A percentile compares a stretch with the other conserved stretches of the same genome.
Conservation (phyloP, 2,329 filamentous ascomycete genomes). For the Scopulariopsis brevicaulis region DNA sequence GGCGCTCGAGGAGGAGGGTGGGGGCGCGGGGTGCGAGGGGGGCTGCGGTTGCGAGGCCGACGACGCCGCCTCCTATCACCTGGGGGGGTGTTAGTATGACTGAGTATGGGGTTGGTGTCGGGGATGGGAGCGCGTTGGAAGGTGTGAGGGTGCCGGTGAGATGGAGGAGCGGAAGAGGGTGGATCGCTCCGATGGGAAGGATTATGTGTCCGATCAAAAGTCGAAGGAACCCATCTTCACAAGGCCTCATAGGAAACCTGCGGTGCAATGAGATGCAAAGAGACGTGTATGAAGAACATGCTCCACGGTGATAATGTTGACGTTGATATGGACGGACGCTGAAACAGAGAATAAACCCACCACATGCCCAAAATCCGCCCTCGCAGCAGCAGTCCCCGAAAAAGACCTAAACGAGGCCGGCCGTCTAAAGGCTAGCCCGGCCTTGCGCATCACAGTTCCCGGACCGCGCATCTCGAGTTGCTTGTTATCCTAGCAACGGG, state of each 20-base stretch:
- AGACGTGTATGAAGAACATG: neutral
- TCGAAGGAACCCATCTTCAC: no score
- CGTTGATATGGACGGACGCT: neutral
- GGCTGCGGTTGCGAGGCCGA: slow-evolving; percentile 71
- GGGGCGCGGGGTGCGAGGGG: slow-evolving; percentile 54
- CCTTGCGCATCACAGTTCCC: neutral
- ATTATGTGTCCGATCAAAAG: no score
- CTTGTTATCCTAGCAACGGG: neutral
- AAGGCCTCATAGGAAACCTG: no score
- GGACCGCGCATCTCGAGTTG: neutral
- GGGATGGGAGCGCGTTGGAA: neutral
- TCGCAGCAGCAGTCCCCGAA: neutral
- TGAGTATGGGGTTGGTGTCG: neutral
- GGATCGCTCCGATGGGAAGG: neutral
- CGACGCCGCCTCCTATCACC: slow-evolving; percentile 51
- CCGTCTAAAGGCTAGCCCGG: neutral
- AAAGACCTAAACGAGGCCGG: slow-evolving; percentile 13
- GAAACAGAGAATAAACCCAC: slow-evolving; percentile 17
- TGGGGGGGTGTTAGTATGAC: slow-evolving; percentile 11
- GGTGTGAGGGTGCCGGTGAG: neutral
- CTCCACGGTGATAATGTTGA: neutral
- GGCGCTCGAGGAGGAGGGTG: slow-evolving; percentile 73
- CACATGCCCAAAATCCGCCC: slow-evolving; percentile 33
- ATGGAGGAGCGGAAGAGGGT: neutral
- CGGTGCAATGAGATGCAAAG: no score